phyloP scores from a whole-genome alignment of 331 rosid species.

The Pyrus hybrid region DNA sequence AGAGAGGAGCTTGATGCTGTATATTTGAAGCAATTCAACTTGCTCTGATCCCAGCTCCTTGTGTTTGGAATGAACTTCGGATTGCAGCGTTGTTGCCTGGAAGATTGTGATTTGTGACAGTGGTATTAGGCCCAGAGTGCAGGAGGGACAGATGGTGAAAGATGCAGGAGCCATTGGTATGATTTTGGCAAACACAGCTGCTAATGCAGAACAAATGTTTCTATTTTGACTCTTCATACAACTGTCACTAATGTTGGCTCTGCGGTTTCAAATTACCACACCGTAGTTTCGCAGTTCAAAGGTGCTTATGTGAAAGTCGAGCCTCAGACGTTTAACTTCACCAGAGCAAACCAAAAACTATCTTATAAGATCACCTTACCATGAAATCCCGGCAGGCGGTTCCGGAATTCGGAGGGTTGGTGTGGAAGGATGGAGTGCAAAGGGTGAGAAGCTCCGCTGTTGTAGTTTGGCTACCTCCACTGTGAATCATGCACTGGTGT shows the following conservation, averaged over 20 bases:
- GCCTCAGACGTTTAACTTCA: no score
- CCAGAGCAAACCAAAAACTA: no score
- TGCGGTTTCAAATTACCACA: conserved; percentile 53
- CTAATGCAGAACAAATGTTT: conserved; percentile 11
- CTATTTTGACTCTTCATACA: no score
- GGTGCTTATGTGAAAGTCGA: neutral
- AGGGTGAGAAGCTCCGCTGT: conserved; percentile 39
- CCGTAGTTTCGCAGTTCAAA: conserved; percentile 61
- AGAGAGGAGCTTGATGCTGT: no score
- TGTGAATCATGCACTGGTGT: conserved; percentile 11
- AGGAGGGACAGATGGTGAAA: conserved; percentile 1
- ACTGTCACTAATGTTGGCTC: no score
- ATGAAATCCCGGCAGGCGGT: no score
- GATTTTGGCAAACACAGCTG: conserved; percentile 68
- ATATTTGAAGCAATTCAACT: no score
- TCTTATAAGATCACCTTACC: neutral
- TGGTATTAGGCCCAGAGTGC: conserved; percentile 81
- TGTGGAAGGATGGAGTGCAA: conserved; percentile 34
- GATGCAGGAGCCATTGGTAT: conserved; percentile 85
- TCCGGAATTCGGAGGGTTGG: conserved; percentile 47
- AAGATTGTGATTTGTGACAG: conserved; percentile 91
- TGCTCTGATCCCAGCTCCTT: no score
- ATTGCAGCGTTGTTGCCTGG: conserved; percentile 35
- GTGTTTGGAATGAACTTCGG: conserved; percentile 36
- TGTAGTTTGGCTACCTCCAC: conserved; percentile 37